phyloP scores from a whole-genome alignment of 352 stramenopile genomes.

The Aphanomyces invadans region DNA sequence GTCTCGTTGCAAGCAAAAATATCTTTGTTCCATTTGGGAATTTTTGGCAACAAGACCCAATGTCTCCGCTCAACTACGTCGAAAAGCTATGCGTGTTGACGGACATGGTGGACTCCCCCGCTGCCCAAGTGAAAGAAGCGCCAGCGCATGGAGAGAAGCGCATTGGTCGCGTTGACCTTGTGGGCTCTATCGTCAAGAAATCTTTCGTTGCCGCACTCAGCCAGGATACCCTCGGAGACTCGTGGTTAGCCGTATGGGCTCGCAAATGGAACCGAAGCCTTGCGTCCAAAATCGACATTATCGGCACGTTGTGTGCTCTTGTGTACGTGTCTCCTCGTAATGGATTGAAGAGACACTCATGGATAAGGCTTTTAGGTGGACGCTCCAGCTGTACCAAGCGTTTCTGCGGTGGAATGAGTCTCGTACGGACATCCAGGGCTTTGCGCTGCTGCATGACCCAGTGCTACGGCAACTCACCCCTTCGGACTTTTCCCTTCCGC shows the following conservation, averaged over 20 bases:
- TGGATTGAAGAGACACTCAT: not conserved
- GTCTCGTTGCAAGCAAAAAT: not conserved
- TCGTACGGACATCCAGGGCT: constrained; percentile 29
- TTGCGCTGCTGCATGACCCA: constrained; percentile 30
- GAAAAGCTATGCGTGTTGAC: constrained; percentile 19
- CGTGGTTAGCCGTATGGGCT: constrained; percentile 1
- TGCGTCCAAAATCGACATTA: constrained; percentile 19
- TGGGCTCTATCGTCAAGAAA: not conserved
- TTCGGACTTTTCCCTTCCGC: constrained; percentile 29
- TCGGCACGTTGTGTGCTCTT: not conserved
- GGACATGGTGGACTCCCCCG: not conserved
- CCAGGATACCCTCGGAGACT: not conserved
- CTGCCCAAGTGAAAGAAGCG: not conserved
- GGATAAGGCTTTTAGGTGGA: constrained; percentile 23
- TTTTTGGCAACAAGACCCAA: not conserved
- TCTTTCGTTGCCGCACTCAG: not conserved
- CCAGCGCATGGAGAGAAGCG: not conserved
- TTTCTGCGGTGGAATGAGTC: constrained; percentile 36
- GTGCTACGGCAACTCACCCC: constrained; percentile 27
- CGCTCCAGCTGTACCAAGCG: constrained; percentile 28
- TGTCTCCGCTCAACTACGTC: constrained; percentile 25
- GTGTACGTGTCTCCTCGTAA: constrained; percentile 8
- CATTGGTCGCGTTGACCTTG: not conserved
- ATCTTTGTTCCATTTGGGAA: constrained; percentile 3
- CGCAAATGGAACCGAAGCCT: constrained; percentile 18